Conservation (phyloP, 192 early-diverging fungal genomes). For the Coemansia sp. region DNA sequence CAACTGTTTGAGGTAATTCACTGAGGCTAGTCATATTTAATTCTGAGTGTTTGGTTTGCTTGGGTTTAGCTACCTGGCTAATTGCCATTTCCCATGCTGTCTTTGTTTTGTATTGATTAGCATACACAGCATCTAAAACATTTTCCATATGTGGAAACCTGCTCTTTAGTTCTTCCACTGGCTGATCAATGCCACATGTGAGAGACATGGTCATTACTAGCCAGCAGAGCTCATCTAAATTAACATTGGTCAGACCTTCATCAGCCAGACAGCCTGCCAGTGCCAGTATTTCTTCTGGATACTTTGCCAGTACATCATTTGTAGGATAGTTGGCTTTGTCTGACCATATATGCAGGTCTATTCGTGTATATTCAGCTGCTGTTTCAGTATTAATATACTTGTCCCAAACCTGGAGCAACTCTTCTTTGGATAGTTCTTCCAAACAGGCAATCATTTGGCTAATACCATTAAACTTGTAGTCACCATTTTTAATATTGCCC, state of each 20-base stretch:
- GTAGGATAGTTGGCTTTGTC: conserved; percentile 2
- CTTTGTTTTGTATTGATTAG: too few species aligned
- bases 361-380: conserved; percentile 16
- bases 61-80: too few species aligned
- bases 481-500: background rate
- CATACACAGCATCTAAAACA: too few species aligned
- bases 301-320: background rate
- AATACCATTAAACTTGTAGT: background rate
- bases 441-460: background rate
- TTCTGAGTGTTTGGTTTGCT: too few species aligned
- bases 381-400: conserved; percentile 24
- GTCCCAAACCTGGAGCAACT: conserved; percentile 27
- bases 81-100: too few species aligned
- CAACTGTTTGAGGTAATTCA: too few species aligned
- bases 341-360: conserved; percentile 22
- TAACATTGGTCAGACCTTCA: background rate
- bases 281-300: background rate
- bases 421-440: background rate
- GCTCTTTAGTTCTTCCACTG: too few species aligned
- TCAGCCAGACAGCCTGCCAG: background rate
- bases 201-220: too few species aligned
- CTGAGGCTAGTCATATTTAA: too few species aligned
- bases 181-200: too few species aligned
- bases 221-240: background rate
- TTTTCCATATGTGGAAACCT: too few species aligned